Conservation (phyloP, 1,284 basidiomycete species). For the Heterobasidion occidentale region DNA sequence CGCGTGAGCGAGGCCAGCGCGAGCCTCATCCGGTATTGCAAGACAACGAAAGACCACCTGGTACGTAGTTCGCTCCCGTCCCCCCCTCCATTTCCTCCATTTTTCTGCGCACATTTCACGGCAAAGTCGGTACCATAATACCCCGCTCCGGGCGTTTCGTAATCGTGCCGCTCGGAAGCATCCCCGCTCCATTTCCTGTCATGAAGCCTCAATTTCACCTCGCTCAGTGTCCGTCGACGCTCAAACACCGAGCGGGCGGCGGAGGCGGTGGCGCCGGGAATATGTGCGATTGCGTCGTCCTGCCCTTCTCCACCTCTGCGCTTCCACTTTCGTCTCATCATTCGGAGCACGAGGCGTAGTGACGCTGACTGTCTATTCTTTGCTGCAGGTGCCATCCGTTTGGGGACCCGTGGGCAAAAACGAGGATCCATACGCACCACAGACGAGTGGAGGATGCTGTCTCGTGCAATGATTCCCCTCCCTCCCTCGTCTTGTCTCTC, state of each 20-base stretch:
- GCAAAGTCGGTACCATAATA: neutral
- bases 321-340: neutral
- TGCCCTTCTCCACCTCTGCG: too few species aligned
- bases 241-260: too few species aligned
- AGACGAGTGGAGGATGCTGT: conserved; percentile 15
- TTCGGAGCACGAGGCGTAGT: neutral
- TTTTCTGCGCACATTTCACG: neutral
- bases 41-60: conserved; percentile 66
- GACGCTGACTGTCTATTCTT: conserved; percentile 7
- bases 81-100: too few species aligned
- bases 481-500: neutral
- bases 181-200: too few species aligned
- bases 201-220: too few species aligned
- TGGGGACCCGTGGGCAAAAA: conserved; percentile 84
- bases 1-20: conserved; percentile 71
- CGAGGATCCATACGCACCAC: conserved; percentile 77
- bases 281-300: too few species aligned
- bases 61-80: conserved; percentile 28
- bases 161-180: too few species aligned
- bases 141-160: conserved; percentile 11
- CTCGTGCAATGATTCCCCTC: conserved; percentile 6
- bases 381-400: conserved; percentile 70
- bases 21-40: conserved; percentile 73
- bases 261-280: too few species aligned
- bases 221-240: too few species aligned